Percentiles rank a stretch among this genome's conserved stretches.
These are phyloP conservation scores for Groenewaldozyma tartarivorans DNA, from an alignment of 805 yeast species.

Conservation along the genomic window DNA sequence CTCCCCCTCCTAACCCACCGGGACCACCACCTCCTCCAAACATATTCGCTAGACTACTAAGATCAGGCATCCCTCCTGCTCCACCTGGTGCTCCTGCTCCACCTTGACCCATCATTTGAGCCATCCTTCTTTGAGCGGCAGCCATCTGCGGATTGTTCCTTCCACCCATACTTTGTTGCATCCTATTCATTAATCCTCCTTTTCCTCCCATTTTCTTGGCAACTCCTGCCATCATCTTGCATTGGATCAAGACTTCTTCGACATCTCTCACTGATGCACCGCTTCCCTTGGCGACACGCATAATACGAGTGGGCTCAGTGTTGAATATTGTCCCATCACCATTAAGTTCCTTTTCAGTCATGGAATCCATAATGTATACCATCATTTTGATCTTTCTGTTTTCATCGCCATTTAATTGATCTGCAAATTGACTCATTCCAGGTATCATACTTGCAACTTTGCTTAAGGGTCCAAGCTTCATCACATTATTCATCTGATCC, in stretches of 20 bases:
- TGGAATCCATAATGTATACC: slow-evolving; percentile 89
- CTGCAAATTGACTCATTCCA: slow-evolving; percentile 75
- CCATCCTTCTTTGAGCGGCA: slow-evolving; percentile 38
- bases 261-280: slow-evolving; percentile 90
- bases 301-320: slow-evolving; percentile 74
- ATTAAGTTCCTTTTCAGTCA: slow-evolving; percentile 87
- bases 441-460: slow-evolving; percentile 95
- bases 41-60: slow-evolving; percentile 37
- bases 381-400: slow-evolving; percentile 73
- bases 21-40: slow-evolving; percentile 46
- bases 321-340: slow-evolving; percentile 77
- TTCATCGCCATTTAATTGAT: slow-evolving; percentile 86
- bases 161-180: slow-evolving; percentile 23
- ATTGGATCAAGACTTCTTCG: slow-evolving; percentile 85
- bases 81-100: slow-evolving; percentile 39
- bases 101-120: slow-evolving; percentile 41
- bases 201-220: slow-evolving; percentile 58
- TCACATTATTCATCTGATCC: slow-evolving; percentile 86
- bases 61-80: slow-evolving; percentile 57
- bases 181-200: slow-evolving; percentile 41
- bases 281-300: slow-evolving; percentile 88
- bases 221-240: slow-evolving; percentile 88
- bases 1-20: slow-evolving; percentile 41
- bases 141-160: slow-evolving; percentile 32
- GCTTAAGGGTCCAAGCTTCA: slow-evolving; percentile 94